Conservation (phyloP, 2,329 filamentous ascomycete species). For the Apiospora rasikravindrae region DNA sequence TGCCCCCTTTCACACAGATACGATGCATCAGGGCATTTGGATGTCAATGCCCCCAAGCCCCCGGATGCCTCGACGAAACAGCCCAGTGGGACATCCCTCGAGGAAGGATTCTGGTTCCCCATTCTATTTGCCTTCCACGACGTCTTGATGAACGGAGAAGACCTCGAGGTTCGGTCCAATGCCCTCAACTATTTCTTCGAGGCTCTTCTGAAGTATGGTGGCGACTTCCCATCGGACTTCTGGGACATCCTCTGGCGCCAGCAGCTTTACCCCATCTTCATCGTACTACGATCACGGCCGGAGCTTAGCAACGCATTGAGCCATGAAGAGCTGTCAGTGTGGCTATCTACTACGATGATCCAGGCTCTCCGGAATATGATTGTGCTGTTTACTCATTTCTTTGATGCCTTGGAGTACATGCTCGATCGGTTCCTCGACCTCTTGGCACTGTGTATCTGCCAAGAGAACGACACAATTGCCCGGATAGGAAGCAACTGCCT, state of each 20-base stretch:
- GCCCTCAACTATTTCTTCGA: constrained; percentile 98
- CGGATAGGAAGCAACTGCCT: constrained; percentile 98
- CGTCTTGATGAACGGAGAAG: constrained; percentile 98
- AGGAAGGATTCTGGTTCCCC: constrained; percentile 99
- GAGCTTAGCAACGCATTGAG: constrained; percentile 96
- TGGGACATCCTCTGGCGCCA: constrained; percentile 99
- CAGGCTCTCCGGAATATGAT: constrained; percentile 99
- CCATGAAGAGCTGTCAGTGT: constrained; percentile 96
- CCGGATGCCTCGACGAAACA: constrained; percentile 56
- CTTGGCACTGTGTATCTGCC: constrained; percentile 93
- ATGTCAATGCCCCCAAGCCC: constrained; percentile 44
- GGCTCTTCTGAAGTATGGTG: constrained; percentile 85
- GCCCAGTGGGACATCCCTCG: constrained; percentile 81
- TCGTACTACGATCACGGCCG: constrained; percentile 93
- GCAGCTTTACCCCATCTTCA: constrained; percentile 96
- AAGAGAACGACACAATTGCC: constrained; percentile 98
- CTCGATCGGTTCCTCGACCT: constrained; percentile 96
- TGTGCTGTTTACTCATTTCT: constrained; percentile 97
- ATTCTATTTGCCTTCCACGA: constrained; percentile 98
- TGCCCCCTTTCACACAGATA: constrained; percentile 81
- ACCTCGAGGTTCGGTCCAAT: constrained; percentile 89
- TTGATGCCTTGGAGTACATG: constrained; percentile 96
- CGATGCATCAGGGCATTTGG: constrained; percentile 40
- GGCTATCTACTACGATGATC: constrained; percentile 99
- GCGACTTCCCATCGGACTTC: constrained; percentile 90